phyloP scores from a whole-genome alignment of 176 grass and related monocot genomes.

The Saccharum spontaneum region DNA sequence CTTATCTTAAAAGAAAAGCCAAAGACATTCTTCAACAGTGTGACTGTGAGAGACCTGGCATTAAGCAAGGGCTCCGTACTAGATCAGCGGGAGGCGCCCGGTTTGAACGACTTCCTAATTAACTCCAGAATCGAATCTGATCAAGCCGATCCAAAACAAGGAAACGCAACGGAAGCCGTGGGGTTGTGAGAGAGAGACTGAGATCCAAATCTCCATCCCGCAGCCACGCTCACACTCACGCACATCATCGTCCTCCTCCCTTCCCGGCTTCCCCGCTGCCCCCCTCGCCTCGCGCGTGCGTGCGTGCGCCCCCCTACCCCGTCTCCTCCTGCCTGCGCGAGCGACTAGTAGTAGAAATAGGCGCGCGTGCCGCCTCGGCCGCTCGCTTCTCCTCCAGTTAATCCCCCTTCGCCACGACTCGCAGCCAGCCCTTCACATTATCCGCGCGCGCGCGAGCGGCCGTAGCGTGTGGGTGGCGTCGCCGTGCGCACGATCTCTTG shows the following conservation, averaged over 20 bases:
- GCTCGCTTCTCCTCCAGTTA: neutral
- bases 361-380: conserved; percentile 34
- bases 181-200: neutral
- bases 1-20: neutral
- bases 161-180: conserved; percentile 1
- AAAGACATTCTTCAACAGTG: neutral
- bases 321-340: neutral
- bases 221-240: conserved; percentile 18
- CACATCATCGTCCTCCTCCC: conserved; percentile 1
- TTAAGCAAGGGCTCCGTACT: neutral
- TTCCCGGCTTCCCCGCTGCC: neutral
- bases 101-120: neutral
- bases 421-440: conserved; percentile 32
- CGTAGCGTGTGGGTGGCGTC: neutral
- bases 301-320: neutral
- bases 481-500: neutral
- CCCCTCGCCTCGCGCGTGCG: neutral
- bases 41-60: neutral
- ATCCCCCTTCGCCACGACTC: neutral
- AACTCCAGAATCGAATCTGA: neutral
- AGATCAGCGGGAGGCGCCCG: no score
- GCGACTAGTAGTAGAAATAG: conserved; percentile 17
- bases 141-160: neutral
- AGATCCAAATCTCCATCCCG: conserved; percentile 15
- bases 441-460: conserved; percentile 14